Evolutionary conservation across 371 early-diverging fungal species (phyloP).

Genomic region (Capniomyces stellatus): DNA sequence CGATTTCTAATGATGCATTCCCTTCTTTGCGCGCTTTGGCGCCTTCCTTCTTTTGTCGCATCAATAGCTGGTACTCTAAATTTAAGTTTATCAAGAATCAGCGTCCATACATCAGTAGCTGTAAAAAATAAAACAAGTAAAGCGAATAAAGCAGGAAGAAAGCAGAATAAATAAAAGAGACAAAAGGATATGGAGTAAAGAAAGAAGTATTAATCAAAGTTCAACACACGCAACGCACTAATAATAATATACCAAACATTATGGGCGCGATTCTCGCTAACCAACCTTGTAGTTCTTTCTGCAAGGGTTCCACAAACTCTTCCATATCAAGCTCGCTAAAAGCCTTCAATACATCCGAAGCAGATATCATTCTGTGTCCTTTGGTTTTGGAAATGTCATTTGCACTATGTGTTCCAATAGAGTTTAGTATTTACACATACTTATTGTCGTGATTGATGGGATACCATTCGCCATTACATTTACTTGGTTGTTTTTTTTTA

Average conservation of each 20-base stretch:
- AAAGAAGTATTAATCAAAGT: no score
- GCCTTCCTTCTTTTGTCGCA: neutral
- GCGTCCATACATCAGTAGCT: neutral
- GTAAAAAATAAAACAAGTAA: neutral
- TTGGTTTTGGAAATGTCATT: neutral
- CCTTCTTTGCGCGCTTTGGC: neutral
- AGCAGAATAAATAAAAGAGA: no score
- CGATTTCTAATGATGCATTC: neutral
- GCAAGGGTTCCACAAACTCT: neutral
- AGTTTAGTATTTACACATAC: neutral
- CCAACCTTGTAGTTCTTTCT: neutral
- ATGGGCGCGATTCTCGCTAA: neutral
- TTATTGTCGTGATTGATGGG: neutral
- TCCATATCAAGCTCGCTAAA: slow-evolving; percentile 3
- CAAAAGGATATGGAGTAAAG: no score
- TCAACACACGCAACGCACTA: no score
- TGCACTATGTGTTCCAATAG: neutral
- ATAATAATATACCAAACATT: no score
- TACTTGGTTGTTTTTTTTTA: no score
- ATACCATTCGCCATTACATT: neutral
- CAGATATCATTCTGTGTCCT: neutral
- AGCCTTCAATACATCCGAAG: neutral
- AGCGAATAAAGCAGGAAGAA: no score
- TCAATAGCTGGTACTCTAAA: neutral
- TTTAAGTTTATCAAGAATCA: neutral